Conservation (phyloP, 306 rosid species). For the Vicia faba region DNA sequence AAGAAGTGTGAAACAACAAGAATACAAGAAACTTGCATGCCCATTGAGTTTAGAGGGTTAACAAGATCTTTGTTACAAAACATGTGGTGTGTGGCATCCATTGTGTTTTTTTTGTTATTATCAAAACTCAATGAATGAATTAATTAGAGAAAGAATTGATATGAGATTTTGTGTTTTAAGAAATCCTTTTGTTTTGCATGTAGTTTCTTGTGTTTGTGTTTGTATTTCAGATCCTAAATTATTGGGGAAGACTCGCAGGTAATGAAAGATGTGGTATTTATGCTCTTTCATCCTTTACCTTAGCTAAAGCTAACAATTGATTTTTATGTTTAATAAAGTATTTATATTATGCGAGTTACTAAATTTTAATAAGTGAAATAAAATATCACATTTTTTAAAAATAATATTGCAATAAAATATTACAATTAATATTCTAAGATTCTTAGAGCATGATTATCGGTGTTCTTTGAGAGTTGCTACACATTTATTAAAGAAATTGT, state of each 20-base stretch:
- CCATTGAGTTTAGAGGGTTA: conserved; percentile 85
- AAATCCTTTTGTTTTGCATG: not conserved
- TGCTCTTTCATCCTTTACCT: conserved; percentile 37
- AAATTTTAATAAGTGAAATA: too few species aligned
- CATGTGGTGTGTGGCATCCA: conserved; percentile 85
- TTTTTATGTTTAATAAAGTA: not conserved
- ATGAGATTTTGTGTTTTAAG: not conserved
- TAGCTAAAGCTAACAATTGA: conserved; percentile 4
- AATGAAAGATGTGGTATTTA: conserved; percentile 28
- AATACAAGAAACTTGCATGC: conserved; percentile 81
- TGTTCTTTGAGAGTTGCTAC: too few species aligned
- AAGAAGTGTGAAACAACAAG: conserved; percentile 91
- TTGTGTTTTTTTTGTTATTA: conserved; percentile 30
- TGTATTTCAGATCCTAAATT: conserved; percentile 48
- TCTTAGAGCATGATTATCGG: too few species aligned
- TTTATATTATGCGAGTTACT: too few species aligned
- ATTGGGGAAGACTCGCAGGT: conserved; percentile 37
- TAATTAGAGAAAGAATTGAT: not conserved
- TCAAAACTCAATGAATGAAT: conserved; percentile 17
- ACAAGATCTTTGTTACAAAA: conserved; percentile 61
- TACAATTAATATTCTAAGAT: too few species aligned
- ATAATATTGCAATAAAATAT: too few species aligned
- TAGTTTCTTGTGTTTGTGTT: not conserved
- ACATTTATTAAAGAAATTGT: too few species aligned
- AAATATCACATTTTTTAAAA: too few species aligned